Evolutionary conservation across 2,329 filamentous ascomycete species (phyloP).

Genomic region (Apiospora koreana): DNA sequence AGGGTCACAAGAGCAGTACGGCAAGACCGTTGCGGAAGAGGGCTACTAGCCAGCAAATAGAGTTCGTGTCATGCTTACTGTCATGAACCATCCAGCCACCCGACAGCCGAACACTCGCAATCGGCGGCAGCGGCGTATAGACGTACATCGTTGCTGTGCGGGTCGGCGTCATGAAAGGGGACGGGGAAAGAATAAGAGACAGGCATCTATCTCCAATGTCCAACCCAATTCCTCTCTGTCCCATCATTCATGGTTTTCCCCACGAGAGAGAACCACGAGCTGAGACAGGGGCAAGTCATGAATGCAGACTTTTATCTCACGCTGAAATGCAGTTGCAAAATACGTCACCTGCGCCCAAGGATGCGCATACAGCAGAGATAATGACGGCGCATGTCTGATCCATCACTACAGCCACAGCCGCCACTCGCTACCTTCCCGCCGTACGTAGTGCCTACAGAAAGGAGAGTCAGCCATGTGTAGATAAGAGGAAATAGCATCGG

Average conservation of each 20-base stretch:
- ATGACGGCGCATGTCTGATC: neutral
- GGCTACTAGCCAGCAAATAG: neutral
- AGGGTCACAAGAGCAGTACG: neutral
- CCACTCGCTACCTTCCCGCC: neutral
- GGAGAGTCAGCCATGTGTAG: neutral
- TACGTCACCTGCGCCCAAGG: neutral
- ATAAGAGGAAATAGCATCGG: neutral
- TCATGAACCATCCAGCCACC: neutral
- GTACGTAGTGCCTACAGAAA: neutral
- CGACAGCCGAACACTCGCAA: neutral
- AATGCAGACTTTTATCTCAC: neutral
- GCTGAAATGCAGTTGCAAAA: neutral
- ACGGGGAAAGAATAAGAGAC: neutral
- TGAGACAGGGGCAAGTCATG: neutral
- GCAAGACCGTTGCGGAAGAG: neutral
- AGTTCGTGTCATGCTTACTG: neutral
- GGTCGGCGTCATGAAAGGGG: too few relatives aligned
- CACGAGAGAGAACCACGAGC: neutral
- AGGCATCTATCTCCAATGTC: neutral
- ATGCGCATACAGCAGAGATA: neutral
- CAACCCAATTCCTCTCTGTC: neutral
- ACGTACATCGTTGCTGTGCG: too few relatives aligned
- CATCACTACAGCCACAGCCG: neutral
- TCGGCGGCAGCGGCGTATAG: neutral
- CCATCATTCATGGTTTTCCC: neutral